phyloP scores from a whole-genome alignment of 2,329 filamentous ascomycete genomes.

The Penicillium brevicompactum region DNA sequence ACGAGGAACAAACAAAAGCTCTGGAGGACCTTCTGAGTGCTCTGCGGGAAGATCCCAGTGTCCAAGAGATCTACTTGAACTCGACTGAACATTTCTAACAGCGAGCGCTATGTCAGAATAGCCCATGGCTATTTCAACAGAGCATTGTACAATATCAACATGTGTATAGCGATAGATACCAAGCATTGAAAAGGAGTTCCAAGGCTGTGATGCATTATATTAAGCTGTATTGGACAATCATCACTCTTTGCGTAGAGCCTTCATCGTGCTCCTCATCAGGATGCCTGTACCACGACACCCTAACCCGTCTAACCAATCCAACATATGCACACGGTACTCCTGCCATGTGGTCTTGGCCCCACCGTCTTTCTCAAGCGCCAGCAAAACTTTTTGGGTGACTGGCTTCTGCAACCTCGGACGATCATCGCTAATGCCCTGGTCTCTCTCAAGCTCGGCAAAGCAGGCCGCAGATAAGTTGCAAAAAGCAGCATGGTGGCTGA shows the following conservation, averaged over 20 bases:
- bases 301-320: constrained; percentile 66
- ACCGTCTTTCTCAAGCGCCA: constrained; percentile 63
- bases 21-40: constrained; percentile 60
- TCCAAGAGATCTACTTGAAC: constrained; percentile 81
- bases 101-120: not conserved
- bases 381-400: constrained; percentile 68
- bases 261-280: constrained; percentile 81
- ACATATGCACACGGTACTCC: constrained; percentile 72
- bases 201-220: not conserved
- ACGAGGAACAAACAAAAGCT: constrained; percentile 56
- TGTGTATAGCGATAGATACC: constrained; percentile 15
- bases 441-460: constrained; percentile 52
- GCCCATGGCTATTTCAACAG: not conserved
- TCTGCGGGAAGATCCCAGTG: constrained; percentile 66
- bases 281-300: constrained; percentile 68
- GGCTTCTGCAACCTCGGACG: constrained; percentile 49
- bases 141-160: constrained; percentile 17
- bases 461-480: constrained; percentile 50
- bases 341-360: constrained; percentile 71
- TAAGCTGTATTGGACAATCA: not conserved
- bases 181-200: constrained; percentile 16
- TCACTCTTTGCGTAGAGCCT: constrained; percentile 62
- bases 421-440: constrained; percentile 30
- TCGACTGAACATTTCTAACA: constrained; percentile 31
- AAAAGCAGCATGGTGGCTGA: constrained; percentile 51